Evolutionary conservation across 2,329 filamentous ascomycete species (phyloP).

Genomic region (Venturia oleaginea): DNA sequence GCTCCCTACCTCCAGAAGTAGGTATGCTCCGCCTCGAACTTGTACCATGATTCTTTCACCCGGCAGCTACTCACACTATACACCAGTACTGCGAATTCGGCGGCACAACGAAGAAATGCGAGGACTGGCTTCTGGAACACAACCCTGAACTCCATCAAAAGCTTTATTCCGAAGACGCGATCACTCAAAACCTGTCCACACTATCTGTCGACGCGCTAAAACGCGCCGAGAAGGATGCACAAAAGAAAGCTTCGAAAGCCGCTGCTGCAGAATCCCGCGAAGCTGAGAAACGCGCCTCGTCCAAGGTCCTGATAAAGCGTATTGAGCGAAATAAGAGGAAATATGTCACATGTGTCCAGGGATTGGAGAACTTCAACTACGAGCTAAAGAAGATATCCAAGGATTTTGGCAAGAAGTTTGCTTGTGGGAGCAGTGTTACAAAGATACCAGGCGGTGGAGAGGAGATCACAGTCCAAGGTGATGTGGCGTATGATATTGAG

Average conservation of each 20-base stretch:
- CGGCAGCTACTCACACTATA: slow-evolving; percentile 15
- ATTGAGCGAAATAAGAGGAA: slow-evolving; percentile 98
- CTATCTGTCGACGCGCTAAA: slow-evolving; percentile 89
- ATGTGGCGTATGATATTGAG: slow-evolving; percentile 87
- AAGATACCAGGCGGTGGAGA: slow-evolving; percentile 79
- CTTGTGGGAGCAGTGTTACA: slow-evolving; percentile 85
- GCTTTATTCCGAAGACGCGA: slow-evolving; percentile 73
- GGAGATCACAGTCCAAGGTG: slow-evolving; percentile 96
- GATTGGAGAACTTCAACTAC: slow-evolving; percentile 80
- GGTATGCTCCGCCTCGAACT: slow-evolving; percentile 26
- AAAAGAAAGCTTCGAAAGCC: slow-evolving; percentile 94
- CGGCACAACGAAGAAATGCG: slow-evolving; percentile 91
- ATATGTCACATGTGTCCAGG: slow-evolving; percentile 85
- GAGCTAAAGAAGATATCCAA: slow-evolving; percentile 95
- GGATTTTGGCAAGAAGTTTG: slow-evolving; percentile 97
- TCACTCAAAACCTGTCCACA: slow-evolving; percentile 74
- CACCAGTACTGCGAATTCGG: slow-evolving; percentile 95
- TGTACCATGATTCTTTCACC: slow-evolving; percentile 9
- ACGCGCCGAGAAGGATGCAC: slow-evolving; percentile 88
- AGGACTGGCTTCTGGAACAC: slow-evolving; percentile 80
- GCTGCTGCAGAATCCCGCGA: slow-evolving; percentile 77
- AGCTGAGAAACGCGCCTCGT: slow-evolving; percentile 70
- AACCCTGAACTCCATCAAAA: slow-evolving; percentile 64
- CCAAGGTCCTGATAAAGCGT: slow-evolving; percentile 83
- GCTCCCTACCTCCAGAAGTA: slow-evolving; percentile 60